A percentile compares a stretch with the other conserved stretches of the same genome.
Conservation (phyloP, 176 grass and related monocot species). For the Musa troglodytarum region DNA sequence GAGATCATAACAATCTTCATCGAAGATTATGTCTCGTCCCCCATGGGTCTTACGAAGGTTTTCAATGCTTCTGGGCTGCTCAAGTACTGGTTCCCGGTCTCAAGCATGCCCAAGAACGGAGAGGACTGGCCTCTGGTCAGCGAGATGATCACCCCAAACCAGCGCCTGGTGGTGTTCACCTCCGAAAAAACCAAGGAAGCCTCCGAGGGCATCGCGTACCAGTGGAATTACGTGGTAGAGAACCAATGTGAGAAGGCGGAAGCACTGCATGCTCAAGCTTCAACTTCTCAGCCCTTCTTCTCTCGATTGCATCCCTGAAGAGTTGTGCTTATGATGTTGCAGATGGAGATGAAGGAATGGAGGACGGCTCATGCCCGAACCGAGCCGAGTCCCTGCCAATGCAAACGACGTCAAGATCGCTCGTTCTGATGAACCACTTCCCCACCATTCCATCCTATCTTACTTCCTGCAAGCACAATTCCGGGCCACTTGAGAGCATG, state of each 20-base stretch:
- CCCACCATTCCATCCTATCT: constrained; percentile 34
- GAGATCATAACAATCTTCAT: constrained; percentile 76
- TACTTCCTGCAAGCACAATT: constrained; percentile 71
- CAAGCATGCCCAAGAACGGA: constrained; percentile 72
- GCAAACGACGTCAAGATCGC: constrained; percentile 64
- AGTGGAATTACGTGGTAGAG: constrained; percentile 86
- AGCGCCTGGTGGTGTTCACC: constrained; percentile 76
- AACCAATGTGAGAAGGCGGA: constrained; percentile 55
- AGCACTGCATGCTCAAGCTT: not conserved
- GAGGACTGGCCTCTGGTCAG: constrained; percentile 76
- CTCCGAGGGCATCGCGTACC: constrained; percentile 62
- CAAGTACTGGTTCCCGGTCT: constrained; percentile 49
- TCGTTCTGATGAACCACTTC: constrained; percentile 91
- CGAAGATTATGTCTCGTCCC: constrained; percentile 79
- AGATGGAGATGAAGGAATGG: constrained; percentile 81
- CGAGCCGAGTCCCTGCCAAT: constrained; percentile 69
- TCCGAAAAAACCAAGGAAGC: constrained; percentile 61
- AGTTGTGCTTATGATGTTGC: not conserved
- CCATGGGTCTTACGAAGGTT: constrained; percentile 53
- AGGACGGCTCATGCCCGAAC: constrained; percentile 41
- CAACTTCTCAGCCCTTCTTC: too few relatives aligned
- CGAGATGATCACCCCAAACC: constrained; percentile 68
- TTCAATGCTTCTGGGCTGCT: constrained; percentile 64
- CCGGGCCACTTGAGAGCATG: constrained; percentile 45
- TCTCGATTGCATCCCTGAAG: not conserved